A percentile compares a stretch with the other conserved stretches of the same genome.
phyloP scores from a whole-genome alignment of 2,329 filamentous ascomycete genomes.

The Huntiella decipiens region DNA sequence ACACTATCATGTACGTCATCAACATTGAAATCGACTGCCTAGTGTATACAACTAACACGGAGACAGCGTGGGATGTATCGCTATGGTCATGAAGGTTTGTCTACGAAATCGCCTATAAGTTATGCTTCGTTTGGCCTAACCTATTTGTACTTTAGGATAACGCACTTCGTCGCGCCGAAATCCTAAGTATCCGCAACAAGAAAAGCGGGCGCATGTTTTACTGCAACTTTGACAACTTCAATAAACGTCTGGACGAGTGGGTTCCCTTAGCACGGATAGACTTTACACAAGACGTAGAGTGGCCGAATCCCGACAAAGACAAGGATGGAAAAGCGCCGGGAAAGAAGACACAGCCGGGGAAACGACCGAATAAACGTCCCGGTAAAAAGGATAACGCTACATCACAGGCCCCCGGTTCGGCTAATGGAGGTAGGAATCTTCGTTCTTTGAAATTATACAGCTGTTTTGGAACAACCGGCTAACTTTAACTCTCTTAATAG shows the following conservation, averaged over 20 bases:
- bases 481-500: neutral
- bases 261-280: conserved; percentile 67
- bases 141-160: conserved; percentile 34
- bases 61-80: conserved; percentile 35
- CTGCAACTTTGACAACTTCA: conserved; percentile 97
- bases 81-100: conserved; percentile 33
- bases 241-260: conserved; percentile 77
- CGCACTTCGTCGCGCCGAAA: conserved; percentile 77
- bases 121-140: neutral
- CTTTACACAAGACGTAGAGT: conserved; percentile 79
- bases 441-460: neutral
- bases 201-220: conserved; percentile 83
- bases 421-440: conserved; percentile 4
- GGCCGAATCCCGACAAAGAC: conserved; percentile 79
- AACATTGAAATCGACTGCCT: neutral
- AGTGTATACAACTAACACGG: neutral
- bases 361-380: conserved; percentile 38
- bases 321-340: conserved; percentile 45
- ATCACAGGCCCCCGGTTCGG: conserved; percentile 33
- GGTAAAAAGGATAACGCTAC: conserved; percentile 34
- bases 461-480: neutral
- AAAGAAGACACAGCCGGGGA: conserved; percentile 37
- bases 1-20: conserved; percentile 49
- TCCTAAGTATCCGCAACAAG: conserved; percentile 79
- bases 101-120: neutral